Evolutionary conservation across 2,329 filamentous ascomycete genomes (phyloP), one percentile per base, ranked within the genome.

Genomic region (Stagonosporopsis cucurbitacearum): DNA sequence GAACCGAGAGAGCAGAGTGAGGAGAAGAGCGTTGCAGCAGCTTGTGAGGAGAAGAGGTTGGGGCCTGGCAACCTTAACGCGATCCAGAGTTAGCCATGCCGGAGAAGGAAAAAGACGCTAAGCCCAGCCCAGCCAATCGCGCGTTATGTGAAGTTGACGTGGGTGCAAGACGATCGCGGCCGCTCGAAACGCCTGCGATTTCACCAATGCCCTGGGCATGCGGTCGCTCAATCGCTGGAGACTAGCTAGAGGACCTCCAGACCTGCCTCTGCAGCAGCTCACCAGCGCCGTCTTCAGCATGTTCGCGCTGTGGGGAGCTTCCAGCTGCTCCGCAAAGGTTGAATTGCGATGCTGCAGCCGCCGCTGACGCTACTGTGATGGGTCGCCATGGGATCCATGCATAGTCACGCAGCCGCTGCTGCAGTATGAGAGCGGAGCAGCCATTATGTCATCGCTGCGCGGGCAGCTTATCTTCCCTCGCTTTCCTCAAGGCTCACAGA

Each of bases 301-400:
- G 28, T 17, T 37, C 42, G 43, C 42, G 23, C 42, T 56, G 53
- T 56, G 53, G 53, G 53, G 53, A 47, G 53, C 53, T 50, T 25
- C 41, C 53, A 55, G 46, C 46, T 46, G 53, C 53, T 56, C 53
- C 53, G 37, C 53, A 56, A 20, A 51, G 42, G 25, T 50, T 36
- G 40, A 36, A 46, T 39, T 56, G 48, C 39, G 44, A 57, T 57
- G 49, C 54, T 52, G 53, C 53, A 56, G 54, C 54, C 49, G 54
- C 54, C 54, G 54, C 54, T 57, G 54, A 57, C 54, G 54, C 54
- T 57, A 57, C 54, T 35, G 54, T 51, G 11, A 26, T 32, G 43
- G 42, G 22, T 51, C 53, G 37, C 42, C 47, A 51, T 47, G 42
- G 48, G 53, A 47, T 20, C 53, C 53, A 56, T 56, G 53, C 53